Percentiles rank a stretch among this genome's conserved stretches.
phyloP scores from a whole-genome alignment of 2,329 filamentous ascomycete species.

The Aspergillus thermomutatus region DNA sequence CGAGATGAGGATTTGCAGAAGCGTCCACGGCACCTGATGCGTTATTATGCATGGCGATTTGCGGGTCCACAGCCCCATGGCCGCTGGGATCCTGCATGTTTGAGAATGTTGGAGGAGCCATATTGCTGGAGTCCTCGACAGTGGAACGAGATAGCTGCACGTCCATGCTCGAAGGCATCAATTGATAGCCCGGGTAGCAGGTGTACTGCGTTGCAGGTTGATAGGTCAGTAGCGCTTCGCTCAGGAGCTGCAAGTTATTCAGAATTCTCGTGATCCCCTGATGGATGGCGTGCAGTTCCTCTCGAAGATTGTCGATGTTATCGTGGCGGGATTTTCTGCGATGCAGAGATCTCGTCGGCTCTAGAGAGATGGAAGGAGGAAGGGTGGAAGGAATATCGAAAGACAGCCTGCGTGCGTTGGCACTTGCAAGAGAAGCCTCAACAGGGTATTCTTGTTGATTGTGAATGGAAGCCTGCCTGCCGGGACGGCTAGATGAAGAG shows the following conservation, averaged over 20 bases:
- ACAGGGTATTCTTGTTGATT: not conserved
- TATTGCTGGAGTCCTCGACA: conserved; percentile 4
- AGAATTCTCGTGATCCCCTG: conserved; percentile 3
- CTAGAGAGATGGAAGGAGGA: not conserved
- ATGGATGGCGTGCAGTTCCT: conserved; percentile 7
- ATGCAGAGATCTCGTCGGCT: not conserved
- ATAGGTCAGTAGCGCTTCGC: not conserved
- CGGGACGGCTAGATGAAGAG: not conserved
- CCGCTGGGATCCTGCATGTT: not conserved
- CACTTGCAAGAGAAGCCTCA: not conserved
- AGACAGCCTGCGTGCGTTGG: not conserved
- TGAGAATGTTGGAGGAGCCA: not conserved
- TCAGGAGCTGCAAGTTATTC: not conserved
- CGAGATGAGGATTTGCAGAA: not conserved
- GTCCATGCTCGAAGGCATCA: conserved; percentile 5
- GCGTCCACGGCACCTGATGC: not conserved
- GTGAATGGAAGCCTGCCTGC: not conserved
- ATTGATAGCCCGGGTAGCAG: not conserved
- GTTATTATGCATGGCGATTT: not conserved
- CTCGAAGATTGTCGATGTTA: conserved; percentile 3
- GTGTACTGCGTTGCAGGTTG: not conserved
- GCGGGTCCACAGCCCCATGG: not conserved
- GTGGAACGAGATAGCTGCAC: conserved; percentile 1
- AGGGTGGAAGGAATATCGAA: not conserved
- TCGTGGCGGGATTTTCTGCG: conserved; percentile 1